A percentile compares a stretch with the other conserved stretches of the same genome.
Conservation (phyloP, 345 rosid genomes). For the Dovyalis caffra region DNA sequence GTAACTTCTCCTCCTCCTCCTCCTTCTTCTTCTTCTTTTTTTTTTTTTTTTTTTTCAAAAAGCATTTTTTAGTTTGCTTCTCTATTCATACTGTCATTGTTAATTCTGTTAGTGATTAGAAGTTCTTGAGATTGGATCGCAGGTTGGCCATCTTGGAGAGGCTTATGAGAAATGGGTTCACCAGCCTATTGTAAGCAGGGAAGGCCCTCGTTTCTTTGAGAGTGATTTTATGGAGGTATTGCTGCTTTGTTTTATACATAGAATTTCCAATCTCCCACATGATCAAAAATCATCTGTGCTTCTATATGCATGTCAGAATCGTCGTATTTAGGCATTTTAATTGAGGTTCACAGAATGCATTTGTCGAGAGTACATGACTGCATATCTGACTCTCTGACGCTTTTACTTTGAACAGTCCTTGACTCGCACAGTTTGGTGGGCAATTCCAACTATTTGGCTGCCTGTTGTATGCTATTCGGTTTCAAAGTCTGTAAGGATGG, state of each 20-base stretch:
- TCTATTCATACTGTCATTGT: neutral
- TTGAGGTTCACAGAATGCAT: neutral
- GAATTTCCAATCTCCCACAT: neutral
- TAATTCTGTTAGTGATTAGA: neutral
- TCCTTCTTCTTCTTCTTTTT: too few species aligned
- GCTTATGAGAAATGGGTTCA: conserved; percentile 95
- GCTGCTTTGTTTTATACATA: neutral
- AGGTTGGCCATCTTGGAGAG: conserved; percentile 99
- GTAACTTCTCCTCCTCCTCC: too few species aligned
- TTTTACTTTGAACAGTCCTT: conserved; percentile 52
- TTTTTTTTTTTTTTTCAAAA: neutral
- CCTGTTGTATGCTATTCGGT: conserved; percentile 70
- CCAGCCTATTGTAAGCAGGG: conserved; percentile 86
- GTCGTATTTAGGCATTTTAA: neutral
- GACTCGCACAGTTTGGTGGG: conserved; percentile 97
- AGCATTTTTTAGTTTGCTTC: neutral
- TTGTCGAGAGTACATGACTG: conserved; percentile 1
- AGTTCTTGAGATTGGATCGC: conserved; percentile 11
- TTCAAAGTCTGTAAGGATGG: conserved; percentile 61
- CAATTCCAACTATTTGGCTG: conserved; percentile 85
- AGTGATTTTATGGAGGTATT: conserved; percentile 91
- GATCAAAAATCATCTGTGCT: neutral
- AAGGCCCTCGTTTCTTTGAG: conserved; percentile 90
- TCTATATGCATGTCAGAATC: neutral
- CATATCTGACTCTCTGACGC: neutral